Evolutionary conservation across 495 filamentous ascomycete species (phyloP).

Genomic region (Amphirosellinia nigrospora): DNA sequence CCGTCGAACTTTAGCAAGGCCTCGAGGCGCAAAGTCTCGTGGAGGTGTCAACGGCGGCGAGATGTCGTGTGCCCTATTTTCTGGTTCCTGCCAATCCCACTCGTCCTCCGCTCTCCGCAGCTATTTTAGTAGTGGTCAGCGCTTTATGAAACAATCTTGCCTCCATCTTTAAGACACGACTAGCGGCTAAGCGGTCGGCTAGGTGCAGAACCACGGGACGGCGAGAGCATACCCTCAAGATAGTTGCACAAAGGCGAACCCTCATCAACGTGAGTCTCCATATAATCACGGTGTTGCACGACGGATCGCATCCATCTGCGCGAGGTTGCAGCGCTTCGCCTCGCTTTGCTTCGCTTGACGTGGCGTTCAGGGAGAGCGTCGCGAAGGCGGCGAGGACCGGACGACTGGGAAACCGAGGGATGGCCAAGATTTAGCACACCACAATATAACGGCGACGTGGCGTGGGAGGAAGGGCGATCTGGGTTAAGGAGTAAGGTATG

Average conservation of each 20-base stretch:
- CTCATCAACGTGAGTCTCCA: slow-evolving; percentile 93
- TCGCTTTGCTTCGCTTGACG: slow-evolving; percentile 23
- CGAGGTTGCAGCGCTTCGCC: slow-evolving; percentile 30
- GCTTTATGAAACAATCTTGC: slow-evolving; percentile 58
- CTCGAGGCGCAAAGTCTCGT: slow-evolving; percentile 72
- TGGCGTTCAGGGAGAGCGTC: slow-evolving; percentile 16
- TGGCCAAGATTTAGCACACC: background rate
- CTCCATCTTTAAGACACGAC: slow-evolving; percentile 51
- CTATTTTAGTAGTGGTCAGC: slow-evolving; percentile 35
- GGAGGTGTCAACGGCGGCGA: slow-evolving; percentile 58
- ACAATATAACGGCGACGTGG: slow-evolving; percentile 5
- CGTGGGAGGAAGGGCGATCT: slow-evolving; percentile 21
- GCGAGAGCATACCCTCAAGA: slow-evolving; percentile 74
- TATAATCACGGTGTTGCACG: slow-evolving; percentile 53
- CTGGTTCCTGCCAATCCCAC: slow-evolving; percentile 47
- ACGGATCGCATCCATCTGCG: slow-evolving; percentile 43
- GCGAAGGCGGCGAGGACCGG: background rate
- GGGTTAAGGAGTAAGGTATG: slow-evolving; percentile 8
- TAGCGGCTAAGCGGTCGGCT: slow-evolving; percentile 51
- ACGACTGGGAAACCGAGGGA: background rate
- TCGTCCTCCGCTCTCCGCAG: slow-evolving; percentile 46
- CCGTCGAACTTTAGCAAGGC: slow-evolving; percentile 68
- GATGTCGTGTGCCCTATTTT: slow-evolving; percentile 52
- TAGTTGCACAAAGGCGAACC: slow-evolving; percentile 91
- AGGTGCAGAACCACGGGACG: background rate